A percentile compares a stretch with the other conserved stretches of the same genome.
Conservation (phyloP, 805 yeast genomes). For the Candida ficus region DNA sequence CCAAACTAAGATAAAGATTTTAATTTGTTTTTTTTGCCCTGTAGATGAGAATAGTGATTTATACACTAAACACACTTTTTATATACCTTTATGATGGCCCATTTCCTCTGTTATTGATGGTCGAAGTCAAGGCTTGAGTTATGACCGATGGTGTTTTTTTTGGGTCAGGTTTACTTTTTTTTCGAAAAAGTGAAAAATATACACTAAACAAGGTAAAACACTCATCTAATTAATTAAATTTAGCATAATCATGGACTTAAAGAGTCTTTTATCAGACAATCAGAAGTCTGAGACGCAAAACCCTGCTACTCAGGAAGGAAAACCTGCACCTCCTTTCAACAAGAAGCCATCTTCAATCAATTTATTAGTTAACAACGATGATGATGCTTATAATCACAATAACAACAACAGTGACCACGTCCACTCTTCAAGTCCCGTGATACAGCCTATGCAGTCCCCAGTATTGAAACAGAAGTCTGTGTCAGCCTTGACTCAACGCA, state of each 20-base stretch:
- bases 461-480: conserved; percentile 4
- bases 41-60: too few species aligned
- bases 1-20: too few species aligned
- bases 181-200: neutral
- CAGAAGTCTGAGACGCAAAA: too few species aligned
- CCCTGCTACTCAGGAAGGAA: neutral
- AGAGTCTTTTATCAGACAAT: conserved; percentile 14
- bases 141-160: too few species aligned
- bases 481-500: conserved; percentile 6
- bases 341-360: conserved; percentile 19
- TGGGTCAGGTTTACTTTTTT: too few species aligned
- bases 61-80: too few species aligned
- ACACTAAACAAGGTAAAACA: neutral
- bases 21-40: too few species aligned
- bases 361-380: conserved; percentile 17
- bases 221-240: too few species aligned
- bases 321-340: conserved; percentile 6
- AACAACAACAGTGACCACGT: neutral
- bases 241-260: conserved; percentile 22
- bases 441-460: conserved; percentile 11
- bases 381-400: conserved; percentile 1
- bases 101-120: too few species aligned
- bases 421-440: conserved; percentile 6
- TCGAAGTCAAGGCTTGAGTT: too few species aligned
- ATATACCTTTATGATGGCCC: too few species aligned